Base-by-base conservation (phyloP, 108 stramenopile species). In the Nannochloropsis gaditana region DNA sequence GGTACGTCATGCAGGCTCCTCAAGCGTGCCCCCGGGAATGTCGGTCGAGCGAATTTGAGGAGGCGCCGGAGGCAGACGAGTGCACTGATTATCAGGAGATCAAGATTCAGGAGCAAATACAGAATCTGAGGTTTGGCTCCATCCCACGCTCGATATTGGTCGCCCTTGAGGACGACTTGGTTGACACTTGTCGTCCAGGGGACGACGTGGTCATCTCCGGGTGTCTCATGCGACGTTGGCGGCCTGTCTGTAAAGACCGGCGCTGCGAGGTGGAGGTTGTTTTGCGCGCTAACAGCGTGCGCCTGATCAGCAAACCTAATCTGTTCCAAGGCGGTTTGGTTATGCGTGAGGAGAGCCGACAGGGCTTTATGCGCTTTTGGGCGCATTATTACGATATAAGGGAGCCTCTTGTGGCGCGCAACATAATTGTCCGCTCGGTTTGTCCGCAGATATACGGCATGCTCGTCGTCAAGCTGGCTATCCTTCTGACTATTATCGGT, bases 391-490 rank as follows among this genome's bases (percentile, higher is more conserved):
- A 50, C 15, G 47, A 50, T 11, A 45, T 43, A 11, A 87, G 90
- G n/a, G 89, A 87, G 42, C 95, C 96, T 9, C 93, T 97, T 84
- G 92, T 92, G n/a, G 94, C 94, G 31, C 90, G 99, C 41, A 93
- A 99, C 84, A 93, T 92, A 44, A 95, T 98, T 81, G 90, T 97
- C 82, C 89, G 91, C 47, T 92, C 95, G 45, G 94, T 99, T 19
- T 99, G 98, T 89, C 98, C 98, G 17, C 94, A 96, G 84, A 89
- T 99, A 41, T 97, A 95, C 89, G 99, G 99, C 15, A 92, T 98
- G 91, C 91, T 91, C 80, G 90, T 93, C 44, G 93, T 98, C 84
- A 99, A 99, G 91, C 91, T 99, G 82, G 96, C 95, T 6, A 83
- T 99, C 41, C 90, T 98, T 19, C 85, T 99, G 50, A 94, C 96